phyloP scores from a whole-genome alignment of 257 asterid species.

The Nicotiana knightiana region DNA sequence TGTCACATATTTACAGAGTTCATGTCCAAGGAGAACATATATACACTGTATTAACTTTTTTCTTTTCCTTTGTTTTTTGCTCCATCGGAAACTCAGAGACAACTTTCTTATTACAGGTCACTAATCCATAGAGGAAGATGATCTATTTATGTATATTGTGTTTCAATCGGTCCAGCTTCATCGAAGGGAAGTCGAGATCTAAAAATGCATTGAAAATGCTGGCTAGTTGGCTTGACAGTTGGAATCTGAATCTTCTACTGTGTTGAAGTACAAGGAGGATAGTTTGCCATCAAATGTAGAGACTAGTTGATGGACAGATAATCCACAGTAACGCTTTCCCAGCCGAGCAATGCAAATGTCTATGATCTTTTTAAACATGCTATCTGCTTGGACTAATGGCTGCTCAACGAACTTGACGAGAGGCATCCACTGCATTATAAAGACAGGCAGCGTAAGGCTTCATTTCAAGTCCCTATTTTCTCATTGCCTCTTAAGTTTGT shows the following conservation, averaged over 20 bases:
- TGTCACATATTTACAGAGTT: background rate
- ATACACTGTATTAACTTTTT: background rate
- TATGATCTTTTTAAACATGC: slow-evolving; percentile 68
- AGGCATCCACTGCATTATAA: slow-evolving; percentile 64
- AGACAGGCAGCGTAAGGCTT: background rate
- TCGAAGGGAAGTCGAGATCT: background rate
- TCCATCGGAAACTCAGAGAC: background rate
- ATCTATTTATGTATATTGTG: background rate
- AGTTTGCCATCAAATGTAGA: slow-evolving; percentile 67
- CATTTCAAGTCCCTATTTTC: background rate
- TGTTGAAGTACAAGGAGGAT: slow-evolving; percentile 72
- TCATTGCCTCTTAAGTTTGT: no score
- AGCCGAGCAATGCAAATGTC: slow-evolving; percentile 65
- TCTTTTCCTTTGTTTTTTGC: background rate
- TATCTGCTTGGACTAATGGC: slow-evolving; percentile 67
- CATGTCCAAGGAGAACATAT: slow-evolving; percentile 3
- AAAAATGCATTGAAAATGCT: background rate
- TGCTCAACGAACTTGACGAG: slow-evolving; percentile 60
- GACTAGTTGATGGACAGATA: slow-evolving; percentile 58
- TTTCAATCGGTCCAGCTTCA: background rate
- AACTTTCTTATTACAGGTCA: background rate
- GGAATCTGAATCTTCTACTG: slow-evolving; percentile 33
- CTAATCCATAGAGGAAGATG: background rate
- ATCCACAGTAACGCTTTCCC: slow-evolving; percentile 65
- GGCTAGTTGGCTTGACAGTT: slow-evolving; percentile 41